Evolutionary conservation across 768 basidiomycete species (phyloP).

Genomic region (Leccinum longicurvipes): DNA sequence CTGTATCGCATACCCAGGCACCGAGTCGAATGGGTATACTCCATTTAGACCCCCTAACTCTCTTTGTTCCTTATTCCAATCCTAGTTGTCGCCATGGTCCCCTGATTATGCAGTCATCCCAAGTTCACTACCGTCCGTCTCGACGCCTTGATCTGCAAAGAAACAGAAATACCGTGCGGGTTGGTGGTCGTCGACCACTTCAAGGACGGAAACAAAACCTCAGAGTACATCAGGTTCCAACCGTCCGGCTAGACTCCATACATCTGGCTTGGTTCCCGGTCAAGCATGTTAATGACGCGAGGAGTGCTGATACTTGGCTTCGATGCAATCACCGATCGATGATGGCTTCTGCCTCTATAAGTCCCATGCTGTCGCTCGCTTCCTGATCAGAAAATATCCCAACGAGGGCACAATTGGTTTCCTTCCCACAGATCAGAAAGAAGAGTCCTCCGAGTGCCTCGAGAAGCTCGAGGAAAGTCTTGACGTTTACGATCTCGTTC

Average conservation of each 20-base stretch:
- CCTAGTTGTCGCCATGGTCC: constrained; percentile 26
- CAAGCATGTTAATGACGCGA: background rate
- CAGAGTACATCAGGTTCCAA: constrained; percentile 46
- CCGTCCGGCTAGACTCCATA: constrained; percentile 53
- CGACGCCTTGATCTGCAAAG: constrained; percentile 49
- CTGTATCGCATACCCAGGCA: too few relatives aligned
- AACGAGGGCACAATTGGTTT: constrained; percentile 45
- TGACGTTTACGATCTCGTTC: constrained; percentile 50
- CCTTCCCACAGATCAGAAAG: constrained; percentile 42
- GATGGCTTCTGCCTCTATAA: constrained; percentile 44
- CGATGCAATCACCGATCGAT: constrained; percentile 21
- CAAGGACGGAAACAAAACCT: constrained; percentile 44
- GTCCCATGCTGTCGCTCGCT: constrained; percentile 43
- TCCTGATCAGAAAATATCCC: constrained; percentile 53
- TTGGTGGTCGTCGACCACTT: constrained; percentile 41
- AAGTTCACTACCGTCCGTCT: constrained; percentile 48
- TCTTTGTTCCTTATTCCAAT: background rate
- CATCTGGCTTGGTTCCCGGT: constrained; percentile 7
- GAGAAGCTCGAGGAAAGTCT: constrained; percentile 34
- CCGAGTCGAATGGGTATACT: too few relatives aligned
- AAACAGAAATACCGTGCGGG: constrained; percentile 56
- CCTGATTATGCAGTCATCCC: constrained; percentile 34
- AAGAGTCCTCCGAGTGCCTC: constrained; percentile 20
- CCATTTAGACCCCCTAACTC: background rate
- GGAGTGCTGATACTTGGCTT: background rate